A percentile compares a stretch with the other conserved stretches of the same genome.
These are phyloP conservation scores for Fraxinus latifolia DNA, from an alignment of 305 asterid genomes.

Conservation along the genomic window DNA sequence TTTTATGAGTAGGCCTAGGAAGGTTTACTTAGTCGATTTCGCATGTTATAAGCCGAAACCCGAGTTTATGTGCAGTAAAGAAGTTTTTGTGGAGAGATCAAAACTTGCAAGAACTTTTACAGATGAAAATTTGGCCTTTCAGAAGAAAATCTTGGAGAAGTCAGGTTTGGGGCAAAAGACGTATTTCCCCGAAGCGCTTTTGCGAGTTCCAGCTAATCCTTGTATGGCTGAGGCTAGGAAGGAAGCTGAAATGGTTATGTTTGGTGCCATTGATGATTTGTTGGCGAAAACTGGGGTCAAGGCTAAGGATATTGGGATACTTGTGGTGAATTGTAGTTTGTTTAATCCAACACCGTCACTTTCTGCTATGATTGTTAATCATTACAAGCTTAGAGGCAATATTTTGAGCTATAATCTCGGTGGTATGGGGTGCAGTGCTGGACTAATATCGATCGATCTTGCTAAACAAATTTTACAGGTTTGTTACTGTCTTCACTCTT, in stretches of 20 bases:
- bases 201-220: slow-evolving; percentile 25
- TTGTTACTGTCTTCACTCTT: not conserved
- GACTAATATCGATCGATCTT: slow-evolving; percentile 47
- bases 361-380: slow-evolving; percentile 53
- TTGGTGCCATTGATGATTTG: slow-evolving; percentile 44
- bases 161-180: slow-evolving; percentile 45
- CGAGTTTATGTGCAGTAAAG: slow-evolving; percentile 27
- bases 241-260: slow-evolving; percentile 50
- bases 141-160: slow-evolving; percentile 38
- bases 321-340: slow-evolving; percentile 50
- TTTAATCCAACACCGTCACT: slow-evolving; percentile 57
- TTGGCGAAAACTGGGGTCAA: slow-evolving; percentile 39
- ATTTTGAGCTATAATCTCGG: slow-evolving; percentile 51
- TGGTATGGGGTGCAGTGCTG: slow-evolving; percentile 65
- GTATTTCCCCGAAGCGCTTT: slow-evolving; percentile 25
- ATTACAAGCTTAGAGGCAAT: slow-evolving; percentile 51
- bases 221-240: slow-evolving; percentile 42
- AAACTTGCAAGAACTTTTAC: slow-evolving; percentile 21
- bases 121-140: slow-evolving; percentile 40
- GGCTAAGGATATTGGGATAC: slow-evolving; percentile 50
- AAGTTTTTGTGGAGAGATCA: slow-evolving; percentile 28
- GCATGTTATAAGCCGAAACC: slow-evolving; percentile 45
- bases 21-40: slow-evolving; percentile 43
- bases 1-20: slow-evolving; percentile 40
- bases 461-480: slow-evolving; percentile 52